Base-by-base conservation (phyloP, 306 rosid genomes). In the Begonia peltatifolia region DNA sequence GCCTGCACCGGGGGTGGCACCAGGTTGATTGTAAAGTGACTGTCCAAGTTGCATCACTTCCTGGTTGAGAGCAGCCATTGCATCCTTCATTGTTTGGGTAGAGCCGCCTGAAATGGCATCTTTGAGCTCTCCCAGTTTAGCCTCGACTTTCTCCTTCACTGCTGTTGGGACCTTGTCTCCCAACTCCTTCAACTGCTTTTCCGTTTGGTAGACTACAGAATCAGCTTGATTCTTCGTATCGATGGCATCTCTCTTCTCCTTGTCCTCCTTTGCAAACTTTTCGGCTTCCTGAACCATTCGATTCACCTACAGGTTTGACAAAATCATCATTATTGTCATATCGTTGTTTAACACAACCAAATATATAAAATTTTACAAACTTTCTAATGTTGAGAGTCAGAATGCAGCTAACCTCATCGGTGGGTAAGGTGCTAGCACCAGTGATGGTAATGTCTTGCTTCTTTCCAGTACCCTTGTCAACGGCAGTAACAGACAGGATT, bases 381-480 rank as follows among this genome's bases (percentile, higher is more conserved):
- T 7, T 12, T 15, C 75, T 50, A 17, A 9, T 30, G 38, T 20
- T 2, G 23, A 20, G 23, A 20, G 23, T 30, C 6, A 30, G 38
- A 30, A 6, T 30, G 38, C 23, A 11, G 30, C 52, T 16, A 78
- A 87, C 96, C 94, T 88, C 97, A 20, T 89, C 95, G 42, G 54
- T 54, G 14, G 89, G 97, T 62, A 89, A 74, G 43, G 97, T 89
- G 57, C 97, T 89, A 48, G 97, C 96, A 55, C 94, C 94, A 14
- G 94, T 84, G 44, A 88, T 88, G 56, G 94, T 88, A 46, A 88
- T 88, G 69, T 88, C 96, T 51, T 88, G 96, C 63, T 84, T 79
- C 69, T 88, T 88, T 41, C 96, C 88, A 0, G 96, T 81, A 55
- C 96, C 96, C 82, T 88, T 88, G 56, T 88, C 96, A 56, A 88